Conservation (phyloP, 1,139 yeast genomes). For the Candida tropicalis region DNA sequence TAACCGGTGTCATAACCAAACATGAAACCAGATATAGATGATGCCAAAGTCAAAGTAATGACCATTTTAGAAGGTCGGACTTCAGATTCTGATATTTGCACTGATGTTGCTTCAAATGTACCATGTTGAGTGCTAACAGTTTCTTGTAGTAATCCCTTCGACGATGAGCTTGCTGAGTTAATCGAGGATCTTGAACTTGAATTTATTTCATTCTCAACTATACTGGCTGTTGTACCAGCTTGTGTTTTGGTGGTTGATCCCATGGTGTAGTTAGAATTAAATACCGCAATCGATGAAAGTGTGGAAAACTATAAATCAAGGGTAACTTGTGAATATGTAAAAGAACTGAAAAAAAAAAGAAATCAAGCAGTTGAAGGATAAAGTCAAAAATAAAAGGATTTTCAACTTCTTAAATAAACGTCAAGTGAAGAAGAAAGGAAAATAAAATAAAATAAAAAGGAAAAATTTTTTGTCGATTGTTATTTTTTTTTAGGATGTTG, state of each 20-base stretch:
- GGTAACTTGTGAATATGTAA: background rate
- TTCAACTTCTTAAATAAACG: too few species aligned
- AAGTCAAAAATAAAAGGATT: too few species aligned
- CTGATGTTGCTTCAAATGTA: slow-evolving; percentile 8
- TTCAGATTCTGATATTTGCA: slow-evolving; percentile 19
- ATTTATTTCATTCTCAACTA: slow-evolving; percentile 7
- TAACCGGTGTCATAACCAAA: slow-evolving; percentile 98
- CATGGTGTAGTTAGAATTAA: background rate
- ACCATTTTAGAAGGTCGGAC: slow-evolving; percentile 65
- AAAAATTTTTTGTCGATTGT: background rate
- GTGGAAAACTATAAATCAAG: background rate
- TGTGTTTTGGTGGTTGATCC: slow-evolving; percentile 4
- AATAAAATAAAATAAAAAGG: background rate
- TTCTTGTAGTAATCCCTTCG: slow-evolving; percentile 13
- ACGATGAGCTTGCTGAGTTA: slow-evolving; percentile 12
- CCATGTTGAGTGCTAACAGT: background rate
- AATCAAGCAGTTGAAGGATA: background rate
- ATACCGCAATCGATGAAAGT: background rate
- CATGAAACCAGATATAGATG: slow-evolving; percentile 93
- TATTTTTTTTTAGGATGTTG: slow-evolving; percentile 1
- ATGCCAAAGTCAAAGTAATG: slow-evolving; percentile 68
- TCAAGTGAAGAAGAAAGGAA: background rate
- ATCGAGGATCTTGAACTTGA: slow-evolving; percentile 13
- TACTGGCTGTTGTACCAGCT: background rate
- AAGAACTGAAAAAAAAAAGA: background rate